Percentiles rank a stretch among this genome's conserved stretches.
These are phyloP conservation scores for Ceratobasidium sp. DNA, from an alignment of 1,284 basidiomycete genomes.

Conservation along the genomic window DNA sequence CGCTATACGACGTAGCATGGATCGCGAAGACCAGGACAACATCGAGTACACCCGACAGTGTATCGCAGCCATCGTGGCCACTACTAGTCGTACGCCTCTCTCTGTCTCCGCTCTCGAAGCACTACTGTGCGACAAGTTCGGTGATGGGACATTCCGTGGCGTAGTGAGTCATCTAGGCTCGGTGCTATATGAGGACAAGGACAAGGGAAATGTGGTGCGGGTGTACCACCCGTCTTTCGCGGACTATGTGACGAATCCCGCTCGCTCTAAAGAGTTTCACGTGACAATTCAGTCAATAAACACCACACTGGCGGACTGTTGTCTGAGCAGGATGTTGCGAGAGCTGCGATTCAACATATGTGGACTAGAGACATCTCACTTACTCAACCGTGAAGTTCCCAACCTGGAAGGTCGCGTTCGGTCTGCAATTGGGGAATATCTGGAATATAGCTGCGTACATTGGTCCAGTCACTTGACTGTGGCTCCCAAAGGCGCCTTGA, in stretches of 20 bases:
- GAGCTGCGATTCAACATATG: constrained; percentile 17
- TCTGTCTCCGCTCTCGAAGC: neutral
- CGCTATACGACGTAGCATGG: constrained; percentile 1
- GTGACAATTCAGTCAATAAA: neutral
- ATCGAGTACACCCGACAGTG: neutral
- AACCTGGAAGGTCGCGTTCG: neutral
- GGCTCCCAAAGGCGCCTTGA: neutral
- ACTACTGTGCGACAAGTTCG: neutral
- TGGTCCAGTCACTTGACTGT: neutral
- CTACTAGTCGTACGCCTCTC: neutral
- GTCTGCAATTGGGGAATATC: neutral
- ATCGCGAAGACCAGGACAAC: neutral
- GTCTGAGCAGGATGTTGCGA: neutral
- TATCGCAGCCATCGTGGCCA: neutral
- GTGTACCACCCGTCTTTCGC: constrained; percentile 39
- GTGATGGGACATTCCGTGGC: neutral
- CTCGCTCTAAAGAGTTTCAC: constrained; percentile 9
- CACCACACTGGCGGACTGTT: neutral
- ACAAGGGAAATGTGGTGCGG: neutral
- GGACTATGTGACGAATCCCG: constrained; percentile 24
- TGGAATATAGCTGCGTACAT: constrained; percentile 1
- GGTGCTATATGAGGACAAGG: constrained; percentile 10
- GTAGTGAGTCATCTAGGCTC: constrained; percentile 24
- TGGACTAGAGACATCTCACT: neutral
- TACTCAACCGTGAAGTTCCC: neutral